Conservation (phyloP, 73 alveolate genomes). For the Effrenium voratum region DNA sequence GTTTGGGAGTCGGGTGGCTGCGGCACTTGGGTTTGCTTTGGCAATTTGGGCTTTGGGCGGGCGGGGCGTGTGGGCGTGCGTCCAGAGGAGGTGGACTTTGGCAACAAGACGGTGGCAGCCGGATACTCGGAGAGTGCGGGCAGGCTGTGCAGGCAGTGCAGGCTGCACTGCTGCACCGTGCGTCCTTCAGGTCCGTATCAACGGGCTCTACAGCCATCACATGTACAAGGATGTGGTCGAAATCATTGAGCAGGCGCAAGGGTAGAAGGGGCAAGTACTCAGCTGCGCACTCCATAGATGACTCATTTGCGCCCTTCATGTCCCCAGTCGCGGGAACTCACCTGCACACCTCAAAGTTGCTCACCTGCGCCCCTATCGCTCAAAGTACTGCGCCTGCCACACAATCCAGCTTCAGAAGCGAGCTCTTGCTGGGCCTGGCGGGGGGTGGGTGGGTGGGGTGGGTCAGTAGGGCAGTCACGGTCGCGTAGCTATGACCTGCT, state of each 20-base stretch:
- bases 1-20: neutral
- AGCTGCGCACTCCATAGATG: no score
- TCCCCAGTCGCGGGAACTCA: no score
- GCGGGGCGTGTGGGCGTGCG: no score
- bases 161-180: neutral
- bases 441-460: no score
- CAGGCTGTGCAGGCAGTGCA: neutral
- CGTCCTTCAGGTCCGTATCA: constrained; percentile 58
- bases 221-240: constrained; percentile 90
- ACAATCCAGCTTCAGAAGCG: no score
- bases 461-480: neutral
- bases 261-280: no score
- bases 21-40: neutral
- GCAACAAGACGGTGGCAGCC: constrained; percentile 87
- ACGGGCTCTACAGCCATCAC: constrained; percentile 92
- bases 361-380: no score
- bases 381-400: no score
- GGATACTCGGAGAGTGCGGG: neutral
- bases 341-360: no score
- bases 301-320: no score
- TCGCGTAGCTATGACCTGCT: neutral
- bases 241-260: constrained; percentile 82
- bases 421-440: no score
- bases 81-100: constrained; percentile 87
- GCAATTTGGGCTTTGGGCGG: no score